A percentile compares a stretch with the other conserved stretches of the same genome.
phyloP scores from a whole-genome alignment of 2,329 filamentous ascomycete species.

The Trichoderma gracile region DNA sequence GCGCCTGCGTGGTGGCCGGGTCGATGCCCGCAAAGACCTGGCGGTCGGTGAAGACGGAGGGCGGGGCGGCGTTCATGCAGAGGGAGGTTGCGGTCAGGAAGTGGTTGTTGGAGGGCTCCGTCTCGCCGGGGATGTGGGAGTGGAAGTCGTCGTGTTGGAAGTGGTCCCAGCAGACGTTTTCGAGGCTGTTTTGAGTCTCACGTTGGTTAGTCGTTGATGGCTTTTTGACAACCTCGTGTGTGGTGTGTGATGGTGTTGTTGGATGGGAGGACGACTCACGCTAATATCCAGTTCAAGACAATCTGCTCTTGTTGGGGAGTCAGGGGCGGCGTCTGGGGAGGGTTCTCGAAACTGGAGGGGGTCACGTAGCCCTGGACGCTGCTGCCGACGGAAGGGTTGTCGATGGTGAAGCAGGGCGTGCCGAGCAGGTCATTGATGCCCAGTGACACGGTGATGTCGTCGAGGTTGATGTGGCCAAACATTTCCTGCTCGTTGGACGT shows the following conservation, averaged over 20 bases:
- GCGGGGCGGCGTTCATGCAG: constrained; percentile 44
- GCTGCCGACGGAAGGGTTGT: constrained; percentile 31
- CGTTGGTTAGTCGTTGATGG: too few species aligned
- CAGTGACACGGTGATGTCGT: constrained; percentile 45
- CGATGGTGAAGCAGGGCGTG: constrained; percentile 48
- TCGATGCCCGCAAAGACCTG: constrained; percentile 1
- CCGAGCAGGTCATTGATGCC: constrained; percentile 45
- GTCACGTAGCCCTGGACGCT: constrained; percentile 29
- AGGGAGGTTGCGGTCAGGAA: constrained; percentile 48
- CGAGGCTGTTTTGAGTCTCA: constrained; percentile 41
- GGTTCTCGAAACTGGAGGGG: constrained; percentile 32
- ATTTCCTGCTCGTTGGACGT: constrained; percentile 30
- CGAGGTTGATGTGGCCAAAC: constrained; percentile 40
- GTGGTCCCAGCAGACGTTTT: constrained; percentile 56
- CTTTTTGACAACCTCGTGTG: too few species aligned
- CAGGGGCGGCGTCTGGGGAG: constrained; percentile 26
- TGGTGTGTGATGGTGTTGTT: too few species aligned
- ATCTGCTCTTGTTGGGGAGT: constrained; percentile 46
- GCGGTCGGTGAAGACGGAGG: constrained; percentile 37
- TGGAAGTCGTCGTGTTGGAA: constrained; percentile 47
- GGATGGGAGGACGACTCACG: constrained; percentile 40
- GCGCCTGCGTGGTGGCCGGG: constrained; percentile 30
- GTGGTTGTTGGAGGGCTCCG: constrained; percentile 42
- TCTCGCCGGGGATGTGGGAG: constrained; percentile 29
- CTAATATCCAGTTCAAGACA: constrained; percentile 56